A percentile compares a stretch with the other conserved stretches of the same genome.
These are phyloP conservation scores for Phytopythium mirpurense DNA, from an alignment of 352 stramenopile species.

Conservation along the genomic window DNA sequence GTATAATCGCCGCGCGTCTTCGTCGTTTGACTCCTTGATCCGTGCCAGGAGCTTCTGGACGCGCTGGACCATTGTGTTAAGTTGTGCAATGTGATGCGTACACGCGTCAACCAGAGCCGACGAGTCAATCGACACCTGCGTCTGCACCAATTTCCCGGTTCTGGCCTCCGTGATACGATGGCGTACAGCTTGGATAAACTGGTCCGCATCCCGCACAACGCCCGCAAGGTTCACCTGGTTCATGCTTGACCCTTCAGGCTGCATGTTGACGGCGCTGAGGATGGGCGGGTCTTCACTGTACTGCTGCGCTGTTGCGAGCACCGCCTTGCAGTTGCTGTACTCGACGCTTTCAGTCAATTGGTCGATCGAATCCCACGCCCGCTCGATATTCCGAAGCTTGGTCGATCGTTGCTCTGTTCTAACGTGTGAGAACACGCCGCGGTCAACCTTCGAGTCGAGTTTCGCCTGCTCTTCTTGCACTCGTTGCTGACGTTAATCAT, in stretches of 20 bases:
- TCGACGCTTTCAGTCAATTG: conserved; percentile 7
- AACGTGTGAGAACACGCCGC: conserved; percentile 28
- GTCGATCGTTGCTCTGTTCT: conserved; percentile 16
- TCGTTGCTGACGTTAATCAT: conserved; percentile 19
- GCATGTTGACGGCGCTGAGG: conserved; percentile 20
- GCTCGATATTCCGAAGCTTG: conserved; percentile 15
- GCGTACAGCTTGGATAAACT: conserved; percentile 24
- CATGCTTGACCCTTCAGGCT: conserved; percentile 10
- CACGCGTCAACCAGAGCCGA: conserved; percentile 13
- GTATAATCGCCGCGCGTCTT: conserved; percentile 22
- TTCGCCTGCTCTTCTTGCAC: conserved; percentile 36
- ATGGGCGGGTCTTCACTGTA: conserved; percentile 31
- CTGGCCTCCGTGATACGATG: conserved; percentile 17
- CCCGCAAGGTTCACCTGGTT: conserved; percentile 22
- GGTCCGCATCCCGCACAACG: conserved; percentile 27
- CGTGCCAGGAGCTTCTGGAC: conserved; percentile 24
- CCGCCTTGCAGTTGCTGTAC: conserved; percentile 19
- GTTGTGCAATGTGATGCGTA: conserved; percentile 19
- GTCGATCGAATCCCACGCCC: conserved; percentile 29
- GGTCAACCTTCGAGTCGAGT: conserved; percentile 20
- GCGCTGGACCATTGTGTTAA: conserved; percentile 28
- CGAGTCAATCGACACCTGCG: conserved; percentile 10
- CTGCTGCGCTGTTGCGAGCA: conserved; percentile 26
- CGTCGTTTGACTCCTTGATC: conserved; percentile 32
- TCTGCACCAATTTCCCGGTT: conserved; percentile 8